Conservation (phyloP, 345 rosid genomes). For the Gossypium ekmanianum region DNA sequence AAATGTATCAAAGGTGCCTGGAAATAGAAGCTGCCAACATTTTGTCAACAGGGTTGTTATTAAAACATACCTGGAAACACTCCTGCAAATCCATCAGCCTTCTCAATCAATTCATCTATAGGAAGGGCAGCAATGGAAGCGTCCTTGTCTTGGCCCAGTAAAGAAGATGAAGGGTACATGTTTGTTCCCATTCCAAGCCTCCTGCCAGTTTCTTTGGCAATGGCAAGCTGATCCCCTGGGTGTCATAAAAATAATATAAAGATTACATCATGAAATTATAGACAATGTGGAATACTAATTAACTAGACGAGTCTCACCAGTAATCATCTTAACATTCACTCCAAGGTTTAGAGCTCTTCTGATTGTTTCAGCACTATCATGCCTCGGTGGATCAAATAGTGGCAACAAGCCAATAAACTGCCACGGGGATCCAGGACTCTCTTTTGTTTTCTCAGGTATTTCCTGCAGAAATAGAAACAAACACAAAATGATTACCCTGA, state of each 20-base stretch:
- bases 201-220: constrained; percentile 88
- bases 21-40: not conserved
- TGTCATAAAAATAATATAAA: constrained; percentile 10
- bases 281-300: not conserved
- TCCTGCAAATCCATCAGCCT: constrained; percentile 95
- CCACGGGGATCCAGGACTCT: constrained; percentile 76
- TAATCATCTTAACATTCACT: constrained; percentile 90
- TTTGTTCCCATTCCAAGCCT: constrained; percentile 98
- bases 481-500: not conserved
- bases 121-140: constrained; percentile 71
- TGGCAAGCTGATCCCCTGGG: constrained; percentile 91
- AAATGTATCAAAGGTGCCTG: not conserved
- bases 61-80: constrained; percentile 68
- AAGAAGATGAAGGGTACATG: constrained; percentile 88
- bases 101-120: constrained; percentile 83
- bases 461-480: constrained; percentile 42
- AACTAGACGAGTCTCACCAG: constrained; percentile 41
- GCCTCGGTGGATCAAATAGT: constrained; percentile 95
- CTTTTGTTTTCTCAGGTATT: constrained; percentile 75
- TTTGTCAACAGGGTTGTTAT: not conserved
- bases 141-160: constrained; percentile 84
- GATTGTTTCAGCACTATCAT: constrained; percentile 94
- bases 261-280: not conserved
- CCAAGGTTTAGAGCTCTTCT: constrained; percentile 89
- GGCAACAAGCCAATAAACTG: constrained; percentile 75